These are phyloP conservation scores for Penicillium sp. DNA, from an alignment of 2,329 filamentous ascomycete genomes.

Conservation along the genomic window DNA sequence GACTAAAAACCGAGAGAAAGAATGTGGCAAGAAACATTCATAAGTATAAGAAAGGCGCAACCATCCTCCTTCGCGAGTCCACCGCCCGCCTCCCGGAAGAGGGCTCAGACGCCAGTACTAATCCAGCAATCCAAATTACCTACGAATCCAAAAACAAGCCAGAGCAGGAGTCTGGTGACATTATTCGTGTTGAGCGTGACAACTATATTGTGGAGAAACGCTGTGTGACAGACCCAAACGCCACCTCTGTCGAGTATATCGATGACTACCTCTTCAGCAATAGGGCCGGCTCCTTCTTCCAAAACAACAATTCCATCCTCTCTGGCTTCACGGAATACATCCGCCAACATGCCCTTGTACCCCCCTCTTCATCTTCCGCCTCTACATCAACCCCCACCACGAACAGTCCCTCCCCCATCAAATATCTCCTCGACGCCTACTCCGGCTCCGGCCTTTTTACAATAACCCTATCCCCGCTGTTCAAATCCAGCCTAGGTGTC, in stretches of 20 bases:
- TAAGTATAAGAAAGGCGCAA: conserved; percentile 81
- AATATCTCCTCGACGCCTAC: conserved; percentile 95
- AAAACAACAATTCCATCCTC: conserved; percentile 99
- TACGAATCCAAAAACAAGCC: conserved; percentile 33
- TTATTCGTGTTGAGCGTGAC: conserved; percentile 62
- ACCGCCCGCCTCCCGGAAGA: conserved; percentile 64
- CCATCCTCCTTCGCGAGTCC: conserved; percentile 84
- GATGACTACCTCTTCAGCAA: conserved; percentile 85
- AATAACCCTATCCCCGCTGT: conserved; percentile 83
- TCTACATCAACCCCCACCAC: conserved; percentile 59
- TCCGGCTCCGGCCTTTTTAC: conserved; percentile 97
- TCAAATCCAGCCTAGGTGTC: conserved; percentile 81
- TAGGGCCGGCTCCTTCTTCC: conserved; percentile 94
- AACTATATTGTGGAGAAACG: conserved; percentile 77
- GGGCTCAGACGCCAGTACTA: conserved; percentile 11
- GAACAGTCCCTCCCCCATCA: conserved; percentile 57
- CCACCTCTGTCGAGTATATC: conserved; percentile 84
- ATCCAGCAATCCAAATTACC: conserved; percentile 24
- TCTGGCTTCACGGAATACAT: conserved; percentile 85
- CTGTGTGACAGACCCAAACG: conserved; percentile 86
- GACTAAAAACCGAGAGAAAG: conserved; percentile 78
- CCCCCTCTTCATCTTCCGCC: conserved; percentile 34
- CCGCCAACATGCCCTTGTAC: conserved; percentile 73
- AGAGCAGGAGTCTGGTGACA: conserved; percentile 44
- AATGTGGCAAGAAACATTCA: conserved; percentile 72